Conservation (phyloP, 2,329 filamentous ascomycete genomes). For the Paecilomyces niveus region DNA sequence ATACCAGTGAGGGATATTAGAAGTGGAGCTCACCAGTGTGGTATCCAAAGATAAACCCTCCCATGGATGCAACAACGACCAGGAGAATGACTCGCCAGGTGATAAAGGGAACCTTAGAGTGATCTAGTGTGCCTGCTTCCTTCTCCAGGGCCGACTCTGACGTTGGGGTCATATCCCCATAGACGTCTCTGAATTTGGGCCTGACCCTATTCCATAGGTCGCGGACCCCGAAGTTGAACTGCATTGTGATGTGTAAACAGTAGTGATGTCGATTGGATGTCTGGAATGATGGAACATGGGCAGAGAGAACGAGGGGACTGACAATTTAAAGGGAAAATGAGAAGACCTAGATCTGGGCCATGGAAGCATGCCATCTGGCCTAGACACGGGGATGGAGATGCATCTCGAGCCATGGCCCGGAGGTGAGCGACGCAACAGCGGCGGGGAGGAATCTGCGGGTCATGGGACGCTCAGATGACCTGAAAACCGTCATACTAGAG, state of each 20-base stretch:
- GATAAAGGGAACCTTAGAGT: conserved; percentile 36
- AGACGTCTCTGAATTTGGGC: neutral
- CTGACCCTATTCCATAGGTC: neutral
- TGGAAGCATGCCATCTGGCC: neutral
- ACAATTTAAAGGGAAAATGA: neutral
- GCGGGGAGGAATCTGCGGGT: neutral
- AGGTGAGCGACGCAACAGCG: neutral
- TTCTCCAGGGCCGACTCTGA: conserved; percentile 27
- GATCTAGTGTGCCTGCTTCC: conserved; percentile 26
- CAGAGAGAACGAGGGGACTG: neutral
- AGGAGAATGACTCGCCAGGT: conserved; percentile 38
- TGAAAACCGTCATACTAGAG: neutral
- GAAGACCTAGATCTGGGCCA: neutral
- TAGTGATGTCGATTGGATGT: neutral
- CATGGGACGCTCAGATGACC: neutral
- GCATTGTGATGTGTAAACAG: neutral
- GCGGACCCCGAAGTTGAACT: neutral
- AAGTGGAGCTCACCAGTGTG: conserved; percentile 28
- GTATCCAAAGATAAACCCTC: conserved; percentile 42
- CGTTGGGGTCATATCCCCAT: conserved; percentile 10
- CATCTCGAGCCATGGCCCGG: neutral
- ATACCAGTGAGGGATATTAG: conserved; percentile 1
- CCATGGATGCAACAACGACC: conserved; percentile 41
- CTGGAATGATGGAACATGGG: neutral
- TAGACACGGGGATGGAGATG: neutral